Evolutionary conservation across 2,329 filamentous ascomycete genomes (phyloP), one percentile per base, ranked within the genome.

Genomic region (Fusarium verticillioides): DNA sequence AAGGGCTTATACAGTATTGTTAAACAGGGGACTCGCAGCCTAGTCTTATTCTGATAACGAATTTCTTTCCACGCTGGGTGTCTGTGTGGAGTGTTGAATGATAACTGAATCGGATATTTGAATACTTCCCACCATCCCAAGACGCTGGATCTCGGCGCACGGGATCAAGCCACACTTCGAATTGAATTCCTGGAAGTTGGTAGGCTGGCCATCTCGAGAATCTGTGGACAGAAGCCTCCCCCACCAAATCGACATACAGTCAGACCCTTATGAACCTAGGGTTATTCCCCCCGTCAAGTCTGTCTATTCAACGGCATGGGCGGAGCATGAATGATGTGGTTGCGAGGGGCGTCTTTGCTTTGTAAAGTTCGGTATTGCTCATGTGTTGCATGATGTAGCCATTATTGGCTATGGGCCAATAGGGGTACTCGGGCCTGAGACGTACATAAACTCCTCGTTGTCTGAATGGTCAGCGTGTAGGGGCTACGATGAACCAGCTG

Each of bases 41-140:
- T 68, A 67, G 46, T 63, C 65, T 68, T 26, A 42, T 54, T 57
- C 39, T 70, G 60, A 52, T 60, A 53, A 56, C 63, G 57, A 32
- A 40, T 43, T 68, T 46, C 23, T 43, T 60, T 53, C 47, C 26
- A 37, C 23, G n/a, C 19, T 54, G 47, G 19, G 49, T 26, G 58
- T 28, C 36, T 61, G 19, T 61, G 37, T 34, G 47, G 37, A 61
- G 37, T 56, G 53, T 46, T 37, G 28, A 40, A 23, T 21, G n/a
- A 59, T 39, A 26, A 30, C 21, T 52, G n/a, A 34, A n/a, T 43
- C 13, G 23, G 26, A 57, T 57, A 12, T 16, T 61, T 42, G 30
- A 34, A 32, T 43, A 34, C 32, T 34, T 34, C 12, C 34, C n/a
- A 16, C n/a, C 28, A 30, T 57, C 23, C 47, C 30, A 60, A 37